Percentiles rank a stretch among this genome's conserved stretches.
Conservation (phyloP, 2,329 filamentous ascomycete species). For the Clonostachys solani region DNA sequence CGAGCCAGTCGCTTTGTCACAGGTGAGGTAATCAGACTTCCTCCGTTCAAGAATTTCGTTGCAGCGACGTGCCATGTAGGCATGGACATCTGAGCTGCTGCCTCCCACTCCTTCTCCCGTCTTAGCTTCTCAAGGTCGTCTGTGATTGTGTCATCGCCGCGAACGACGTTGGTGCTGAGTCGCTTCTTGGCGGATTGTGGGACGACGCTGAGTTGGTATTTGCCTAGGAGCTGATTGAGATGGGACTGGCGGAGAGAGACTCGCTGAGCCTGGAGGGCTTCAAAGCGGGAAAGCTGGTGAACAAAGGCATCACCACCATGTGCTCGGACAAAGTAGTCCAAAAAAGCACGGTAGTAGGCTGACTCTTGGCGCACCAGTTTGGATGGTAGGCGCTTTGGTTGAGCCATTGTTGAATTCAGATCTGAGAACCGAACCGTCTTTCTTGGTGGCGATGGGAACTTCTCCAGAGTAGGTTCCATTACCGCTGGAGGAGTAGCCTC, state of each 20-base stretch:
- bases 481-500: background rate
- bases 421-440: conserved; percentile 76
- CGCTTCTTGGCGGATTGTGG: conserved; percentile 67
- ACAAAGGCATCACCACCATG: conserved; percentile 74
- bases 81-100: conserved; percentile 65
- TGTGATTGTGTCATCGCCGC: conserved; percentile 61
- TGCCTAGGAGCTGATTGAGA: conserved; percentile 77
- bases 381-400: conserved; percentile 46
- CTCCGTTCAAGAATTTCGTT: conserved; percentile 57
- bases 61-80: conserved; percentile 59
- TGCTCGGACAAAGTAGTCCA: conserved; percentile 64
- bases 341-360: conserved; percentile 86
- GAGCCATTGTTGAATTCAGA: conserved; percentile 34
- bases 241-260: conserved; percentile 70
- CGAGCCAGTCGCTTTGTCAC: conserved; percentile 58
- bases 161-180: conserved; percentile 68
- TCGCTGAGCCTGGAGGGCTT: conserved; percentile 81
- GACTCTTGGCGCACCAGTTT: conserved; percentile 59
- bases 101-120: conserved; percentile 76
- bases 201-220: conserved; percentile 71
- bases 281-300: conserved; percentile 79
- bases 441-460: conserved; percentile 36
- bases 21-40: conserved; percentile 59
- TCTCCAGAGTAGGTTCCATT: background rate
- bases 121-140: conserved; percentile 60